Evolutionary conservation across 164 flowering plant species (phyloP), one percentile per base, ranked within the genome.

Genomic region (Macadamia tetraphylla): DNA sequence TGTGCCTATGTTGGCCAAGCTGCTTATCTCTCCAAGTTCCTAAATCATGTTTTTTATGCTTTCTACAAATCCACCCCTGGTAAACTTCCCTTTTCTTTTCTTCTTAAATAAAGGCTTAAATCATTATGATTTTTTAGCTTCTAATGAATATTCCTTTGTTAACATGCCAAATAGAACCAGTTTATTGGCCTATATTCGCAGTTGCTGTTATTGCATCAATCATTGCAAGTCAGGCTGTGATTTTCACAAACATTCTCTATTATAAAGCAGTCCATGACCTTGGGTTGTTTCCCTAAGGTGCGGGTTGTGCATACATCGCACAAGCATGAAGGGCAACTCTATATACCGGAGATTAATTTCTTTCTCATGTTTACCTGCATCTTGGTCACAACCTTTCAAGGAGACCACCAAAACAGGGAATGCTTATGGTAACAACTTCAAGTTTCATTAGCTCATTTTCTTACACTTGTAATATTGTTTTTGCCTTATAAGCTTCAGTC

Each of bases 1-100:
- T 67, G 65, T 61, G 68, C 75, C 43, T 71, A 71, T 53, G 68
- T 71, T 64, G 78, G 78, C 31, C 78, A 71, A 68, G 78, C 78
- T 56, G 66, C 74, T 9, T 71, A 71, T 31, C 71, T 75, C 15
- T 63, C 68, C 65, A 67, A 67, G 65, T 64, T 58, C 62, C 71
- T 68, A 35, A 12, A 15, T n/a, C 14, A 75, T 53, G 72, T 67
- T 7, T 59, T 14, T 29, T 70, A 74, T 57, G 73, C 77, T 31
- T 74, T 74, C 70, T 74, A 74, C 31, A 74, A 66, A 66, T 74
- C 77, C 46, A 74, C 73, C 53, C 73, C 73, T 9, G 31, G 77
- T 74, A 61, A 70, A 60, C 30, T 12, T 17, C 1, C 29, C 17
- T 30, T 3, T 13, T 15, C 29, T 7, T 8, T 15, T 32, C 30